These are phyloP conservation scores for Leptomonas seymouri DNA, from an alignment of 208 protist genomes.

Conservation along the genomic window DNA sequence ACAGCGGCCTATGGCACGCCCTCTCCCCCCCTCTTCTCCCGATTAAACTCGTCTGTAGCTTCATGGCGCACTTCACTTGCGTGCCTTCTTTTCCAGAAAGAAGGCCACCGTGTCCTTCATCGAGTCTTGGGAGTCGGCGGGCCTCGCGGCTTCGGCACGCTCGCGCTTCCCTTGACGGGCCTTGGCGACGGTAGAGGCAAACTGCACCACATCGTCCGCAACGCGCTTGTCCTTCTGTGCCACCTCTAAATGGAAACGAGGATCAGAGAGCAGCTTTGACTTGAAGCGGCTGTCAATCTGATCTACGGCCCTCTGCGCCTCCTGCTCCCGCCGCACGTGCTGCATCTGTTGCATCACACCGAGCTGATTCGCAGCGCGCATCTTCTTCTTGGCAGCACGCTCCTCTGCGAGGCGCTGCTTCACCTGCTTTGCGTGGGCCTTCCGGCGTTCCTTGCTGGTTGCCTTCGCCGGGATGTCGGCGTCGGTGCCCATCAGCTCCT, in stretches of 20 bases:
- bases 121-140: constrained; percentile 5
- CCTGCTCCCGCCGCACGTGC: constrained; percentile 34
- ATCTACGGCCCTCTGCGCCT: constrained; percentile 44
- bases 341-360: constrained; percentile 58
- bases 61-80: constrained; percentile 2
- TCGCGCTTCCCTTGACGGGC: constrained; percentile 54
- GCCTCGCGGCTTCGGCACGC: constrained; percentile 3
- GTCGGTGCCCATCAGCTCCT: constrained; percentile 57
- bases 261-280: constrained; percentile 80
- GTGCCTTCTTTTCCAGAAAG: constrained; percentile 54
- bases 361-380: constrained; percentile 61
- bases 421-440: constrained; percentile 66
- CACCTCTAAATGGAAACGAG: constrained; percentile 87
- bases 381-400: constrained; percentile 69
- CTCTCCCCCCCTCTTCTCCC: no score
- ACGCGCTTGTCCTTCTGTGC: constrained; percentile 69
- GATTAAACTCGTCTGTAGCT: neutral
- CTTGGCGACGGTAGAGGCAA: constrained; percentile 75
- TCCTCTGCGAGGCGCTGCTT: constrained; percentile 74
- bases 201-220: constrained; percentile 58
- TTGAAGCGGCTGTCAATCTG: constrained; percentile 84
- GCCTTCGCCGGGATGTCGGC: constrained; percentile 49
- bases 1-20: no score
- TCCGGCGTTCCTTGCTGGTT: constrained; percentile 77
- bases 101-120: constrained; percentile 66